These are phyloP conservation scores for Gaeumannomyces tritici DNA, from an alignment of 2,329 filamentous ascomycete species.

Conservation along the genomic window DNA sequence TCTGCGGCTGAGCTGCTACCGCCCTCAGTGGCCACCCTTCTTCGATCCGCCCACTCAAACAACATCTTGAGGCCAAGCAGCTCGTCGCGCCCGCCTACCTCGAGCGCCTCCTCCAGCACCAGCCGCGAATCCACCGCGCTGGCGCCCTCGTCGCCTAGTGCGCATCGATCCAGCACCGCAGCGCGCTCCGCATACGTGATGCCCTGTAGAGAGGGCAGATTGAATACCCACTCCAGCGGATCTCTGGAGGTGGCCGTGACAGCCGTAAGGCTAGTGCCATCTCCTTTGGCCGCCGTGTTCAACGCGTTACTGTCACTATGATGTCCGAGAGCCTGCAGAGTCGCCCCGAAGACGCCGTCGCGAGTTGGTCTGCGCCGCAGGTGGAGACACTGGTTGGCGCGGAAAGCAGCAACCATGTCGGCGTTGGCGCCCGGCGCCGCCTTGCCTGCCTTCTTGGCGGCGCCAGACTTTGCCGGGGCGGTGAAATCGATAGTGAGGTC, in stretches of 20 bases:
- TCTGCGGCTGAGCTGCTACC: constrained; percentile 1
- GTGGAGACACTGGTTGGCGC: constrained; percentile 60
- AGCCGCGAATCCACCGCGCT: constrained; percentile 60
- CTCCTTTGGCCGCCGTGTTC: constrained; percentile 11
- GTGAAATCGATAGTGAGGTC: constrained; percentile 66
- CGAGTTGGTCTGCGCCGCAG: constrained; percentile 61
- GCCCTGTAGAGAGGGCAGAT: constrained; percentile 41
- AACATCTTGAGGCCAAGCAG: constrained; percentile 40
- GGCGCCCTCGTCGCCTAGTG: constrained; percentile 34
- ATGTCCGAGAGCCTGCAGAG: constrained; percentile 60
- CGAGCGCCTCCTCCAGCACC: constrained; percentile 46
- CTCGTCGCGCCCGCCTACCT: constrained; percentile 26
- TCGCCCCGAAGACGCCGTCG: constrained; percentile 62
- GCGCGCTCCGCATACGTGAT: constrained; percentile 59
- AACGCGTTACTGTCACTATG: not conserved
- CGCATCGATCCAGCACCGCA: constrained; percentile 43
- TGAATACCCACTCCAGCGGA: constrained; percentile 68
- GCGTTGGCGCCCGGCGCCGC: constrained; percentile 32
- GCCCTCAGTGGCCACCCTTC: constrained; percentile 14
- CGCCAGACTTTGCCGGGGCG: not conserved
- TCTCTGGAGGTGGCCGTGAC: constrained; percentile 9
- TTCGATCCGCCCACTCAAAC: constrained; percentile 46
- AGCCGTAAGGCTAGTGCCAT: not conserved
- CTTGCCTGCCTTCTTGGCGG: not conserved
- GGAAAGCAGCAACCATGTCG: constrained; percentile 54